A percentile compares a stretch with the other conserved stretches of the same genome.
Conservation (phyloP, 805 yeast genomes). For the Candida sonorensis region DNA sequence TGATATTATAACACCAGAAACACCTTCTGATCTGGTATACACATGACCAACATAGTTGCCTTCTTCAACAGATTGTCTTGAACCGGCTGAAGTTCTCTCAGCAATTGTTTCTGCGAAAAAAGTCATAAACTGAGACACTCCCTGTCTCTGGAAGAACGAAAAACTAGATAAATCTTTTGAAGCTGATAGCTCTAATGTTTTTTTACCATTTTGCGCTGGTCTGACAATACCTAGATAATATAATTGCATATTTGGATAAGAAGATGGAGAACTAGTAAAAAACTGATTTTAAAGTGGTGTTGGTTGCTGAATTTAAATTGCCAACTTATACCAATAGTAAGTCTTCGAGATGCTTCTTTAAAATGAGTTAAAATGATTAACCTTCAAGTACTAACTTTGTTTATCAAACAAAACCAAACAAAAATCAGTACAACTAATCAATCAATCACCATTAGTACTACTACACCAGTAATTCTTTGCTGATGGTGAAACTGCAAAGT, state of each 20-base stretch:
- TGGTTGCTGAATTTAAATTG: too few species aligned
- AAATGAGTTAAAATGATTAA: too few species aligned
- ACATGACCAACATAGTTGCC: conserved; percentile 88
- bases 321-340: too few species aligned
- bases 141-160: conserved; percentile 70
- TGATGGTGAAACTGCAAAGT: too few species aligned
- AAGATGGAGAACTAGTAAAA: not conserved
- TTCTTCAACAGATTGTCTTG: conserved; percentile 92
- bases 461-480: too few species aligned
- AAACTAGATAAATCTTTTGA: conserved; percentile 82
- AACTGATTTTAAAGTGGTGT: too few species aligned
- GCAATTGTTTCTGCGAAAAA: conserved; percentile 90
- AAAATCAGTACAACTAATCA: too few species aligned
- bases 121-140: conserved; percentile 89
- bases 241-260: conserved; percentile 60
- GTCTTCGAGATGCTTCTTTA: too few species aligned
- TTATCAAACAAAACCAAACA: too few species aligned
- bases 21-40: conserved; percentile 81
- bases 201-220: conserved; percentile 39
- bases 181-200: conserved; percentile 69
- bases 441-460: too few species aligned
- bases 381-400: too few species aligned
- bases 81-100: conserved; percentile 80
- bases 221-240: conserved; percentile 85
- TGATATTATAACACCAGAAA: conserved; percentile 85